Conservation (phyloP, 2,329 filamentous ascomycete species). For the Drechslerella coelobrocha region DNA sequence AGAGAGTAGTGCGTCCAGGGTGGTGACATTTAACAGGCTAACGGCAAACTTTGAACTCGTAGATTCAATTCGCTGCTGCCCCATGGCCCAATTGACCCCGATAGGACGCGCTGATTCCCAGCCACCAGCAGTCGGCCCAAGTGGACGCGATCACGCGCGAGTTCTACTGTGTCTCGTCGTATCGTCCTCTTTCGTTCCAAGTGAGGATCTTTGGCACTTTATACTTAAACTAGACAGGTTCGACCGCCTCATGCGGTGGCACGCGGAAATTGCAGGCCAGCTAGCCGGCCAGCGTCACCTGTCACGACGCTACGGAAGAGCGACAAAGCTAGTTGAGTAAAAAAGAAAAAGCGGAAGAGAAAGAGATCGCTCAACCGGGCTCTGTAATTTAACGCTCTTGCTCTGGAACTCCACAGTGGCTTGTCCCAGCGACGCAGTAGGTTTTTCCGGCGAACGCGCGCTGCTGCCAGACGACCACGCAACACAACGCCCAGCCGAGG, state of each 20-base stretch:
- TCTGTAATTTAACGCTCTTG: too few species aligned
- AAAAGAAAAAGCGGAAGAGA: not conserved
- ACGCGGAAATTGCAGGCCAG: not conserved
- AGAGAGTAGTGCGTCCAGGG: too few species aligned
- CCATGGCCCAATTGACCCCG: not conserved
- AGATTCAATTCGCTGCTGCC: not conserved
- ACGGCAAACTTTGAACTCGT: not conserved
- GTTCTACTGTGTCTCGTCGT: not conserved
- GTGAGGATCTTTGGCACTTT: not conserved
- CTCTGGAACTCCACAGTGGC: slow-evolving; percentile 22
- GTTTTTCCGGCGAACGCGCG: slow-evolving; percentile 43
- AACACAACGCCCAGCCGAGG: slow-evolving; percentile 28
- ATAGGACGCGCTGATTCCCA: not conserved
- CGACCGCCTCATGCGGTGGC: not conserved
- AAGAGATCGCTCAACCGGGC: too few species aligned
- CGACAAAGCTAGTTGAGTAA: not conserved
- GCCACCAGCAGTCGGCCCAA: not conserved
- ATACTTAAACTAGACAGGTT: not conserved
- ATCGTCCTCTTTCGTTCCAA: not conserved
- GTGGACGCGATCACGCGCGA: not conserved
- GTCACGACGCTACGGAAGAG: not conserved
- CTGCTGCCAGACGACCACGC: slow-evolving; percentile 22
- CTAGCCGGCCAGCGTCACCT: not conserved
- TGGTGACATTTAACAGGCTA: too few species aligned
- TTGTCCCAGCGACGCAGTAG: slow-evolving; percentile 45